phyloP scores from a whole-genome alignment of 495 filamentous ascomycete genomes.

The Lepraria neglecta region DNA sequence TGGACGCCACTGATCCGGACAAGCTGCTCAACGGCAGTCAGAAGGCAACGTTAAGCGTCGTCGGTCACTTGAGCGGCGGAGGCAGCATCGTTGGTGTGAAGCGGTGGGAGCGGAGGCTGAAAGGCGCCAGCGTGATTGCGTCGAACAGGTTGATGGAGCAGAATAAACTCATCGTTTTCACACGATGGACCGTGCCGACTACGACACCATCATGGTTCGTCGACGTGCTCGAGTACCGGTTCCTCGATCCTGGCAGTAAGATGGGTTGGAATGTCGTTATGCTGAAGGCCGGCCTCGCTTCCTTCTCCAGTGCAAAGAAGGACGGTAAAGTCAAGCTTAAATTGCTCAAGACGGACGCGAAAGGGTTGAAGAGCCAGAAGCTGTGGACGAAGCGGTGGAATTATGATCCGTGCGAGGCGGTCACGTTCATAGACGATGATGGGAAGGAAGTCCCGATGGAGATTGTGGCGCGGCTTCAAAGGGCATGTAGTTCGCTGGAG shows the following conservation, averaged over 20 bases:
- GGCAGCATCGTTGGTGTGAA: neutral
- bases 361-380: neutral
- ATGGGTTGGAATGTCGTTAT: neutral
- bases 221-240: neutral
- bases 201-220: neutral
- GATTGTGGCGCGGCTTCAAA: neutral
- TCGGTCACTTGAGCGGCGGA: neutral
- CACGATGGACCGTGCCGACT: neutral
- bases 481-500: slow-evolving; percentile 5
- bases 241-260: neutral
- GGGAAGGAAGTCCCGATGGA: slow-evolving; percentile 4
- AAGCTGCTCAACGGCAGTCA: slow-evolving; percentile 2
- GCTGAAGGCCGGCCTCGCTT: neutral
- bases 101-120: slow-evolving; percentile 1
- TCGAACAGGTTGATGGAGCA: neutral
- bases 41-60: neutral
- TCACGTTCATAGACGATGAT: neutral
- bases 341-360: slow-evolving; percentile 2
- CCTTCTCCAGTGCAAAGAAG: slow-evolving; percentile 4
- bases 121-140: neutral
- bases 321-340: neutral
- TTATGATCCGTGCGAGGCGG: slow-evolving; percentile 2
- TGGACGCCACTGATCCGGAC: neutral
- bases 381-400: slow-evolving; percentile 6
- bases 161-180: neutral